Percentiles rank a stretch among this genome's conserved stretches.
Conservation (phyloP, 352 stramenopile genomes). For the Phytophthora hibernalis region DNA sequence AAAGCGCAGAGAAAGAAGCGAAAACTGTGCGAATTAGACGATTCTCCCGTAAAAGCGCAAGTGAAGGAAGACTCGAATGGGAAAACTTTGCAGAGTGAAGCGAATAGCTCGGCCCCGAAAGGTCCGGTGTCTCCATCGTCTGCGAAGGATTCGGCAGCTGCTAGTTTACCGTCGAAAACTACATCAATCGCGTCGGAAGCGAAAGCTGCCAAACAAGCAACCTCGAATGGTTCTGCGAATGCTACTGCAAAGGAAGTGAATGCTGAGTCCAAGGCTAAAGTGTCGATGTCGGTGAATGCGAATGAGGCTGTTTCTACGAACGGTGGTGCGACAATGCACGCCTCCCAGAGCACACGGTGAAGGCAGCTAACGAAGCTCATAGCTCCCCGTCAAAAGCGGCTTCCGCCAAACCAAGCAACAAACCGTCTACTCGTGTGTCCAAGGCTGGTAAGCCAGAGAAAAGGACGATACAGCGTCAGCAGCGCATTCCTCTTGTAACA, state of each 20-base stretch:
- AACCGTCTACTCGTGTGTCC: slow-evolving; percentile 7
- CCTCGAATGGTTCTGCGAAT: slow-evolving; percentile 3
- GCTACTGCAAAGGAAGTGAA: neutral
- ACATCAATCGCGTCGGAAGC: slow-evolving; percentile 5
- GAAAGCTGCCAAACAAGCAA: neutral
- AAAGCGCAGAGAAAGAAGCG: slow-evolving; percentile 44
- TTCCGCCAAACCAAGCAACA: slow-evolving; percentile 32
- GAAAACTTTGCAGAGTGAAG: neutral
- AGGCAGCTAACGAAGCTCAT: slow-evolving; percentile 36
- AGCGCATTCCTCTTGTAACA: slow-evolving; percentile 54
- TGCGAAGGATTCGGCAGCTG: slow-evolving; percentile 3
- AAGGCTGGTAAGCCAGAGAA: slow-evolving; percentile 18
- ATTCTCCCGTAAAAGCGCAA: slow-evolving; percentile 30
- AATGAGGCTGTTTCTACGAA: slow-evolving; percentile 17
- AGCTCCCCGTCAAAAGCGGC: slow-evolving; percentile 45
- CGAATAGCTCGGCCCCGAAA: neutral
- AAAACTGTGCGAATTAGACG: slow-evolving; percentile 40
- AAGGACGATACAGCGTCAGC: slow-evolving; percentile 10
- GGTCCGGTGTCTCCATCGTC: neutral
- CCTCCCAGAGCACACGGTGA: slow-evolving; percentile 43
- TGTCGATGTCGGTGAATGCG: neutral
- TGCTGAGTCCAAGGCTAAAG: slow-evolving; percentile 12
- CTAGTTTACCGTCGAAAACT: neutral
- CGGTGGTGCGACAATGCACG: slow-evolving; percentile 27
- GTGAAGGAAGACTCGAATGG: slow-evolving; percentile 20